Percentiles rank a stretch among this genome's conserved stretches.
These are phyloP conservation scores for Yamadazyma triangularis DNA, from an alignment of 1,139 yeast genomes.

Conservation along the genomic window DNA sequence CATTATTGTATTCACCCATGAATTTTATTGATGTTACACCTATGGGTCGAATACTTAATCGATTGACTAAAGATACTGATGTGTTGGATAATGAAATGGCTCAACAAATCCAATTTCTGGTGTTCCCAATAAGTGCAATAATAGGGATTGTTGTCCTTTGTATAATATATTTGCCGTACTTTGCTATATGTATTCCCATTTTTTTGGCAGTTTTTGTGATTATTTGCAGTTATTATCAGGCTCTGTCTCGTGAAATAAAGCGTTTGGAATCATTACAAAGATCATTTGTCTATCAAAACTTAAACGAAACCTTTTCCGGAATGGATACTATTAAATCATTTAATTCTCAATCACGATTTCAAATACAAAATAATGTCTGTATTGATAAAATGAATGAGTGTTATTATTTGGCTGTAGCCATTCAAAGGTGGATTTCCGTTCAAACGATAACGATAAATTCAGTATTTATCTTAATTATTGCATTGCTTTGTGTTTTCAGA, in stretches of 20 bases:
- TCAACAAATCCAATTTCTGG: constrained; percentile 51
- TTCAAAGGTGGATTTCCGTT: constrained; percentile 77
- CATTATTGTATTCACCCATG: constrained; percentile 59
- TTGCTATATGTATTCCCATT: constrained; percentile 43
- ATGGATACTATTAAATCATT: constrained; percentile 69
- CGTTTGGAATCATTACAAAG: constrained; percentile 75
- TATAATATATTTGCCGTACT: constrained; percentile 68
- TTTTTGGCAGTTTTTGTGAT: constrained; percentile 29
- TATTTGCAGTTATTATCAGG: constrained; percentile 50
- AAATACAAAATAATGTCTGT: constrained; percentile 41
- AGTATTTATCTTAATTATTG: constrained; percentile 43
- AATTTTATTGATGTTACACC: constrained; percentile 59
- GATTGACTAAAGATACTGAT: constrained; percentile 81
- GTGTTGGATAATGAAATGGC: constrained; percentile 74
- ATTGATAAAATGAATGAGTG: constrained; percentile 72
- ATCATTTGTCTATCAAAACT: constrained; percentile 71
- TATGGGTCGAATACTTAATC: constrained; percentile 54
- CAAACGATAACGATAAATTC: constrained; percentile 57
- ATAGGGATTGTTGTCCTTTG: constrained; percentile 65
- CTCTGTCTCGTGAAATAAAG: constrained; percentile 72
- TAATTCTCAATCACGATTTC: constrained; percentile 46
- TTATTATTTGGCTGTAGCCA: constrained; percentile 58
- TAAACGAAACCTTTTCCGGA: constrained; percentile 74
- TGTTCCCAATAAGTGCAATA: constrained; percentile 46
- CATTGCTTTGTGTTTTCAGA: constrained; percentile 62